phyloP scores from a whole-genome alignment of 257 asterid species.

The Linaria vulgaris region DNA sequence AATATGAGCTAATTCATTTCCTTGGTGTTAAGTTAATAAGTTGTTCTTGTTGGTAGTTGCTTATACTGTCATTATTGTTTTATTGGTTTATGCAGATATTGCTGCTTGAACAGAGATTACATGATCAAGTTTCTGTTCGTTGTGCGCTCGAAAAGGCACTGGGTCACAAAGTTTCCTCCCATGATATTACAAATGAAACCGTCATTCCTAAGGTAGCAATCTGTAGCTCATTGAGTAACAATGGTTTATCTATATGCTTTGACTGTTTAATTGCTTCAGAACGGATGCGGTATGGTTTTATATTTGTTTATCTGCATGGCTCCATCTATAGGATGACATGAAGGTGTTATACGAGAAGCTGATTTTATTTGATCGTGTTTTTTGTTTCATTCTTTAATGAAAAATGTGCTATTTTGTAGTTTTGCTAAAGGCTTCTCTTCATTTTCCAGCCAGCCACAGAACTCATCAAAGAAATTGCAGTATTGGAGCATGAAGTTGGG shows the following conservation, averaged over 20 bases:
- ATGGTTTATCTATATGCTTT: neutral
- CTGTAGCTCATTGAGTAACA: neutral
- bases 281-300: neutral
- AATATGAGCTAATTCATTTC: neutral
- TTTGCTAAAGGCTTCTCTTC: conserved; percentile 3
- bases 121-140: conserved; percentile 58
- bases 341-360: neutral
- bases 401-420: neutral
- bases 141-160: conserved; percentile 58
- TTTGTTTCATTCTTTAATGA: neutral
- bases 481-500: conserved; percentile 59
- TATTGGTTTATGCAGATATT: conserved; percentile 40
- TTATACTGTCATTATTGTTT: neutral
- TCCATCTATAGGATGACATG: neutral
- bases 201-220: conserved; percentile 53
- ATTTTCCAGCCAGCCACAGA: conserved; percentile 57
- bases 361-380: neutral
- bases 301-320: neutral
- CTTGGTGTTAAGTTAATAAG: neutral
- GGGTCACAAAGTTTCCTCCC: conserved; percentile 48
- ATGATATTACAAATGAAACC: conserved; percentile 28
- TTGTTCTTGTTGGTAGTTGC: neutral
- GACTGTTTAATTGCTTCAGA: neutral
- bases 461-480: conserved; percentile 60
- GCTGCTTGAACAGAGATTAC: conserved; percentile 61